Conservation (phyloP, 2,329 filamentous ascomycete species). For the Fusarium napiforme region DNA sequence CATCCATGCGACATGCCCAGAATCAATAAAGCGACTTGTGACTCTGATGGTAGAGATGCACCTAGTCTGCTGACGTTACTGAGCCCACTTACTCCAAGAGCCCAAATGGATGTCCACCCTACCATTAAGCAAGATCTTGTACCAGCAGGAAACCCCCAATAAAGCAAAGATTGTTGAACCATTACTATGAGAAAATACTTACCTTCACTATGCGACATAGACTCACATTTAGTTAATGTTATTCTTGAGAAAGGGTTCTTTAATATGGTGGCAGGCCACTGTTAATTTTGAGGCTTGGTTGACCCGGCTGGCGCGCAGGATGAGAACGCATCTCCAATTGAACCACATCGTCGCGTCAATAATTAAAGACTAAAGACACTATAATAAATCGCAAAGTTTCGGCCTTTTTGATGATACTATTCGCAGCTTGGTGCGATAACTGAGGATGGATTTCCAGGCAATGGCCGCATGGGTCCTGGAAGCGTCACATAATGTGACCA, state of each 20-base stretch:
- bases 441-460: background rate
- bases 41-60: background rate
- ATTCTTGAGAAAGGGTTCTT: background rate
- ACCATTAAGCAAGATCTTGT: background rate
- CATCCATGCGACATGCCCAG: too few species aligned
- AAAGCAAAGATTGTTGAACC: rapidly evolving
- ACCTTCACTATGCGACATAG: too few species aligned
- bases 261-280: background rate
- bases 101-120: background rate
- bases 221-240: rapidly evolving
- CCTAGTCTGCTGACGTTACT: background rate
- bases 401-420: background rate
- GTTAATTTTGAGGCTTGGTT: background rate
- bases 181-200: background rate
- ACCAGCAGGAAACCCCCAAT: background rate
- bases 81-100: background rate
- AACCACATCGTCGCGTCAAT: background rate
- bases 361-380: too few species aligned
- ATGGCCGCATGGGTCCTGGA: too few species aligned
- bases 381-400: background rate
- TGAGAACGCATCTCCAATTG: background rate
- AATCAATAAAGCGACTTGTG: background rate
- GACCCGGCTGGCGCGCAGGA: too few species aligned
- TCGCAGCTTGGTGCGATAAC: background rate
- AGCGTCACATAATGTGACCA: background rate